These are phyloP conservation scores for Fulvia fulva DNA, from an alignment of 2,329 filamentous ascomycete species.

Conservation along the genomic window DNA sequence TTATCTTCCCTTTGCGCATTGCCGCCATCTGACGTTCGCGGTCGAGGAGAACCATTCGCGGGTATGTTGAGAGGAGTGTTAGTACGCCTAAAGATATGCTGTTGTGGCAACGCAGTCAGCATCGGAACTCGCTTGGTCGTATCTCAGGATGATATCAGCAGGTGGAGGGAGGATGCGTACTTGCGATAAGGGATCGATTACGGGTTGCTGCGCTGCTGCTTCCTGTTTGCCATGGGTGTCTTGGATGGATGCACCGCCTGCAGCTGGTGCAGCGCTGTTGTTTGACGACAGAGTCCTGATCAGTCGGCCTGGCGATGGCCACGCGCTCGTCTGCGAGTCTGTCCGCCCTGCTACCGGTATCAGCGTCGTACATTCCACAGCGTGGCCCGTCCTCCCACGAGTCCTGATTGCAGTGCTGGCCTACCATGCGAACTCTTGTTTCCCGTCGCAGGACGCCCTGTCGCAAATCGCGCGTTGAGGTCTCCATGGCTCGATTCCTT, in stretches of 20 bases:
- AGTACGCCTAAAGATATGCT: conserved; percentile 61
- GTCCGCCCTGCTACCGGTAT: conserved; percentile 15
- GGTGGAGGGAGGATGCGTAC: conserved; percentile 42
- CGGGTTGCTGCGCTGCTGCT: conserved; percentile 38
- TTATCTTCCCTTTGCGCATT: conserved; percentile 20
- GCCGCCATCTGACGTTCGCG: conserved; percentile 30
- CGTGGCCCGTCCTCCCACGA: not conserved
- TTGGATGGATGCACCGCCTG: conserved; percentile 11
- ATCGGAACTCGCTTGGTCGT: conserved; percentile 1
- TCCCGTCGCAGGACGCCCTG: conserved; percentile 13
- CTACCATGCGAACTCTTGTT: conserved; percentile 12
- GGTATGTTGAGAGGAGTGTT: conserved; percentile 54
- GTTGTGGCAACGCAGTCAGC: conserved; percentile 20
- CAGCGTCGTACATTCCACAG: conserved; percentile 9
- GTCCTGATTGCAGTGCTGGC: not conserved
- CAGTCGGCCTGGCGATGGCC: conserved; percentile 24
- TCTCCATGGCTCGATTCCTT: conserved; percentile 9
- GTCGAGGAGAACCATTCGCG: conserved; percentile 46
- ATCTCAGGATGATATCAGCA: not conserved
- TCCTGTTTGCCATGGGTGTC: conserved; percentile 26
- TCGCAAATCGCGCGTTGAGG: conserved; percentile 7
- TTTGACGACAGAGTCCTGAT: conserved; percentile 23
- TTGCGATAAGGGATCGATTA: conserved; percentile 65
- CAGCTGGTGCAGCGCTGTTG: conserved; percentile 17
- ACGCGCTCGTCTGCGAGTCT: conserved; percentile 17